Evolutionary conservation across 2,329 filamentous ascomycete species (phyloP).

Genomic region (Stemphylium lycopersici): DNA sequence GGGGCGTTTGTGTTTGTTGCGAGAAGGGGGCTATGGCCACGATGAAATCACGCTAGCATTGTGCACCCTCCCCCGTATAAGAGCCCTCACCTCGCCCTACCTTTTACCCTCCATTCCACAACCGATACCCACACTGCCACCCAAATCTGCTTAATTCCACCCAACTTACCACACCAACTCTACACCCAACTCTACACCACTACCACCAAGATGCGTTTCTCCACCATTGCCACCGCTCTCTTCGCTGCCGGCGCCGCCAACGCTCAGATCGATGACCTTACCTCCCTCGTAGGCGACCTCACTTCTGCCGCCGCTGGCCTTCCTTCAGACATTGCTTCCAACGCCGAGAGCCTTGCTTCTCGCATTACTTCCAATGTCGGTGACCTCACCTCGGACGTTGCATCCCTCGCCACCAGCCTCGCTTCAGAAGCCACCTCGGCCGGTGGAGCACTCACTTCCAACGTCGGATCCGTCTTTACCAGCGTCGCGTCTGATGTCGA

Average conservation of each 20-base stretch:
- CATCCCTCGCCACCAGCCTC: conserved; percentile 12
- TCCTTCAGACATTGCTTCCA: conserved; percentile 18
- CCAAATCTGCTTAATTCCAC: conserved; percentile 16
- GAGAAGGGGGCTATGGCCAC: conserved; percentile 8
- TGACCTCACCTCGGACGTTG: neutral
- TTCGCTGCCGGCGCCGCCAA: conserved; percentile 37
- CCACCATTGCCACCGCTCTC: conserved; percentile 36
- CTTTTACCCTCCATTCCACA: conserved; percentile 7
- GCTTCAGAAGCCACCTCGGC: conserved; percentile 8
- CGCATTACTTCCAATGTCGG: conserved; percentile 9
- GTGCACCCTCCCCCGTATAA: conserved; percentile 25
- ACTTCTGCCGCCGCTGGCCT: conserved; percentile 21
- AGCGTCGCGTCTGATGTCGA: no score
- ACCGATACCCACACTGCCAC: conserved; percentile 15
- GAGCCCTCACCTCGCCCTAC: conserved; percentile 19
- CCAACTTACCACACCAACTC: neutral
- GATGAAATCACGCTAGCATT: conserved; percentile 13
- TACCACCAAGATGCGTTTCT: conserved; percentile 45
- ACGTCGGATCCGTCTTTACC: no score
- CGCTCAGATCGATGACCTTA: conserved; percentile 35
- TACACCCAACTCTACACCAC: conserved; percentile 1
- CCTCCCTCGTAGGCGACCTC: conserved; percentile 19
- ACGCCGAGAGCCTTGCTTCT: conserved; percentile 18
- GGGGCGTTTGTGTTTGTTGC: conserved; percentile 32
- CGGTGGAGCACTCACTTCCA: no score